Base-by-base conservation (phyloP, 2,329 filamentous ascomycete species). In the Chaetomiaceae sp. region DNA sequence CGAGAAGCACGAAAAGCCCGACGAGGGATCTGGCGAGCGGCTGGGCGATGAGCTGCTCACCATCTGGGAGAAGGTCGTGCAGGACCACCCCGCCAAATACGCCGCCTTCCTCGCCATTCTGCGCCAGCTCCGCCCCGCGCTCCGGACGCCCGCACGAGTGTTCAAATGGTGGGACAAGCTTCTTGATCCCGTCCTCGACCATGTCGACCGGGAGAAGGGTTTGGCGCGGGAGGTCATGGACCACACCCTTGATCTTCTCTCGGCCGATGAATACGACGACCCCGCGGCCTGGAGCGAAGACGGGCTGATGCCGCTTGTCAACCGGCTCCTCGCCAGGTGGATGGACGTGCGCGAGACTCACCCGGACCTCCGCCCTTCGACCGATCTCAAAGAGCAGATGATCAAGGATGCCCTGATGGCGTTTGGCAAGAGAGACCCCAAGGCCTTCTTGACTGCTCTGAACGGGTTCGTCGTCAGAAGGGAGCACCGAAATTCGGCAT, bases 161-260 rank as follows among this genome's bases (percentile, higher is more conserved):
- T 68, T 83, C 49, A 76, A 83, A 53, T 93, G 88, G 88, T 89
- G 87, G 77, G 79, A 86, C 40, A 70, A 78, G 55, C 71, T 85
- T 13, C 67, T 83, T 17, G 73, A 74, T 40, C 79, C 82, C 0
- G 74, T 80, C 2, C 59, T 75, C 25, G 65, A 81, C 54, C 71
- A 77, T 43, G 68, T 84, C 9, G 77, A 76, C 13, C 75, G 80
- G 47, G 83, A 86, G 61, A 83, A 82, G 60, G 76, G 73, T 5
- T 72, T 86, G 48, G 75, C 86, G 35, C 73, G 77, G 30, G 85
- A 89, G 65, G 79, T 81, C 1, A 74, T 82, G 46, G 77, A 79
- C n/a, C 79, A 82, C 48, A 68, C 89, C 7, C 73, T 86, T 57
- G 79, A 80, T 38, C 74, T 88, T 42, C 68, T 91, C 43, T 73